phyloP scores from a whole-genome alignment of 352 stramenopile species.

The Pythium folliculosum region DNA sequence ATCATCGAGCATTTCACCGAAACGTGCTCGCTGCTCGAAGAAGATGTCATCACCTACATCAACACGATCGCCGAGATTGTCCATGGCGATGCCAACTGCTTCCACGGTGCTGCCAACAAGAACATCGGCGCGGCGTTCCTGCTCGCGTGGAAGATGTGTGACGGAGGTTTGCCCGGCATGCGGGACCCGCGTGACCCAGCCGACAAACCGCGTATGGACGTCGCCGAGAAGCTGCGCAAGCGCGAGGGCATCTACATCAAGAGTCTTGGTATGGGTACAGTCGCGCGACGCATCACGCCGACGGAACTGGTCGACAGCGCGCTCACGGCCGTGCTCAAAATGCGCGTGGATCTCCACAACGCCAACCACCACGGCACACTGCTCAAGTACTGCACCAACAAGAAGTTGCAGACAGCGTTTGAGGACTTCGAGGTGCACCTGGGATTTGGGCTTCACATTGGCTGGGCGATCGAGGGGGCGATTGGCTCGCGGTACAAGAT shows the following conservation, averaged over 20 bases:
- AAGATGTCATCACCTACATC: conserved; percentile 97
- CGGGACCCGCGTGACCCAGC: conserved; percentile 74
- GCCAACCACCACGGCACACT: conserved; percentile 87
- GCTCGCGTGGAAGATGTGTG: conserved; percentile 96
- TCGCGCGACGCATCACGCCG: conserved; percentile 50
- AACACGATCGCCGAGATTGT: conserved; percentile 97
- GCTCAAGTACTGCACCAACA: conserved; percentile 83
- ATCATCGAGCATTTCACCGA: conserved; percentile 97
- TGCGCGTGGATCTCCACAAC: conserved; percentile 95
- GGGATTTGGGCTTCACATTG: conserved; percentile 97
- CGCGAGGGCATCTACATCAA: conserved; percentile 75
- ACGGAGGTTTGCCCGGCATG: conserved; percentile 84
- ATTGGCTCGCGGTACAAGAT: conserved; percentile 98
- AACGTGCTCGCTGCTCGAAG: conserved; percentile 90
- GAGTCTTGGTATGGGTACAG: conserved; percentile 46
- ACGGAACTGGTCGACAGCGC: conserved; percentile 93
- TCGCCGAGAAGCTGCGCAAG: conserved; percentile 53
- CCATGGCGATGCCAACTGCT: conserved; percentile 93
- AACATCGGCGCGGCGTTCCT: conserved; percentile 96
- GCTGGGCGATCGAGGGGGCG: conserved; percentile 98
- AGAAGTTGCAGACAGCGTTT: conserved; percentile 80
- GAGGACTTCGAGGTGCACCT: conserved; percentile 93
- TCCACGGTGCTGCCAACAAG: conserved; percentile 95
- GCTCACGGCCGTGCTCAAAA: conserved; percentile 96
- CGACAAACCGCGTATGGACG: conserved; percentile 73